Evolutionary conservation across 2,329 filamentous ascomycete genomes (phyloP).

Genomic region (Cercospora sp.): DNA sequence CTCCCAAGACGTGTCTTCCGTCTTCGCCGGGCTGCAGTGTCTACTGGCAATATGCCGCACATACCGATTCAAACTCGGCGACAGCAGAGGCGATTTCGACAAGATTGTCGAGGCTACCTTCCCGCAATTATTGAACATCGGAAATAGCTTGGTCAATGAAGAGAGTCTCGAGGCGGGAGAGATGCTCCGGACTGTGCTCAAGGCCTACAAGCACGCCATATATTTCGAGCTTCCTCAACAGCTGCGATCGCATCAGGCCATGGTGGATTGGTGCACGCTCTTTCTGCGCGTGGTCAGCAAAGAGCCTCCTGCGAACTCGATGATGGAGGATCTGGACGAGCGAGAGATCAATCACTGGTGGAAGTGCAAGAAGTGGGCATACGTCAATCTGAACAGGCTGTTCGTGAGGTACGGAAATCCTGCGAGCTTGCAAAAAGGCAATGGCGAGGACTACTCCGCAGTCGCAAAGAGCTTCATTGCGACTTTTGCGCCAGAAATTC

Average conservation of each 20-base stretch:
- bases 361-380: conserved; percentile 99
- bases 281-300: conserved; percentile 91
- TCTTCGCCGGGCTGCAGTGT: conserved; percentile 92
- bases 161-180: conserved; percentile 92
- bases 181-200: conserved; percentile 92
- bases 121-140: conserved; percentile 81
- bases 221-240: conserved; percentile 83
- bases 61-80: conserved; percentile 88
- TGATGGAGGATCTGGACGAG: conserved; percentile 78
- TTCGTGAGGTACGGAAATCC: conserved; percentile 94
- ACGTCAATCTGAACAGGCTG: conserved; percentile 93
- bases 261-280: conserved; percentile 93
- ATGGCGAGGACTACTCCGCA: conserved; percentile 71
- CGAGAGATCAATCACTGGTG: conserved; percentile 96
- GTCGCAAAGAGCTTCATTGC: conserved; percentile 90
- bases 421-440: conserved; percentile 68
- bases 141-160: conserved; percentile 84
- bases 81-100: conserved; percentile 82
- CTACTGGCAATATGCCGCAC: conserved; percentile 91
- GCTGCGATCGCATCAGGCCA: conserved; percentile 76
- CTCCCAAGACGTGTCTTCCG: conserved; percentile 79
- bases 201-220: conserved; percentile 97
- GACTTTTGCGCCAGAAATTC: conserved; percentile 91
- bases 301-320: conserved; percentile 72
- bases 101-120: conserved; percentile 91